Percentiles rank a stretch among this genome's conserved stretches.
phyloP scores from a whole-genome alignment of 345 rosid species.

The Pelargonium nanum region DNA sequence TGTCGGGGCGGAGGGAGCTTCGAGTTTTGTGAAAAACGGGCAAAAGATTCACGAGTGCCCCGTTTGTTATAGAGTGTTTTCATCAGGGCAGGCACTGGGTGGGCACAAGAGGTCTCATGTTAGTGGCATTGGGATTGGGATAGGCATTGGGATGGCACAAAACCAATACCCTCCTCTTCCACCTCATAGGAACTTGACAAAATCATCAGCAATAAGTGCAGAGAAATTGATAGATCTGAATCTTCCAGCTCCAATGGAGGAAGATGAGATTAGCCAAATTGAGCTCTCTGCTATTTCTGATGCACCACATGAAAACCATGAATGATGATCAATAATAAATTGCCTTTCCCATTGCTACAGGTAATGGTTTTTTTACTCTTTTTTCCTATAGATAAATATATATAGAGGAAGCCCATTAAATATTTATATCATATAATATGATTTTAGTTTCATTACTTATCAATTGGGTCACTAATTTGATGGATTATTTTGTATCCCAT shows the following conservation, averaged over 20 bases:
- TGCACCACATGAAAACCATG: too few species aligned
- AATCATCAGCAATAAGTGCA: neutral
- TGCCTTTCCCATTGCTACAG: too few species aligned
- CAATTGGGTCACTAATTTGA: too few species aligned
- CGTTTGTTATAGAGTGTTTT: constrained; percentile 64
- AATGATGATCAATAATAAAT: too few species aligned
- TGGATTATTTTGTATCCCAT: too few species aligned
- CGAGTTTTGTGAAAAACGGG: constrained; percentile 3
- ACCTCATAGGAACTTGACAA: neutral
- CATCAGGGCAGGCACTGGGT: constrained; percentile 95
- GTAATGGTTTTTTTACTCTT: too few species aligned
- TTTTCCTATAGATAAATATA: too few species aligned
- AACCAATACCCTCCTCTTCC: too few species aligned
- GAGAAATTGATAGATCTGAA: constrained; percentile 65
- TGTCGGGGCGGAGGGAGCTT: constrained; percentile 27
- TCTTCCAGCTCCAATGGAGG: constrained; percentile 78
- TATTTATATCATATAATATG: too few species aligned
- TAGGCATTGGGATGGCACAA: neutral
- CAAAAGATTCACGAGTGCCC: constrained; percentile 75
- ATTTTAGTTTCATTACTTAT: too few species aligned
- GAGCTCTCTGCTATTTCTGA: constrained; percentile 68
- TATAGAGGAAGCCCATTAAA: too few species aligned
- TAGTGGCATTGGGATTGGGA: constrained; percentile 16
- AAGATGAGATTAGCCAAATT: constrained; percentile 45
- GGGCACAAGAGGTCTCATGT: constrained; percentile 94